Conservation (phyloP, 208 protist genomes). For the Entamoeba histolytica region DNA sequence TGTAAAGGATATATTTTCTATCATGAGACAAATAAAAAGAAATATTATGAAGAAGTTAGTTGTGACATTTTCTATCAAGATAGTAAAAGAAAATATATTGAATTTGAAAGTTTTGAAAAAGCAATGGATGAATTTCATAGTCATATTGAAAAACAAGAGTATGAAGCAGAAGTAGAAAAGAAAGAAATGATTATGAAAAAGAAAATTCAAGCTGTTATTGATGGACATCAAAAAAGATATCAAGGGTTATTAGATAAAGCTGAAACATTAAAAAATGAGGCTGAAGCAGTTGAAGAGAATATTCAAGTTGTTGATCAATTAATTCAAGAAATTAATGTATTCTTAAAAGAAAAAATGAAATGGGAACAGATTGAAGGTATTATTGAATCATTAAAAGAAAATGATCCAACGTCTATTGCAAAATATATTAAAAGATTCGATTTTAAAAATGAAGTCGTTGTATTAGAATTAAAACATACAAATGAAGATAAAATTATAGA, state of each 20-base stretch:
- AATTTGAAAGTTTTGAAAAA: background rate
- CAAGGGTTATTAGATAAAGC: background rate
- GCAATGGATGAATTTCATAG: background rate
- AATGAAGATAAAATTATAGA: background rate
- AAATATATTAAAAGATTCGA: background rate
- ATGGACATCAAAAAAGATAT: background rate
- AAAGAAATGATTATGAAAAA: background rate
- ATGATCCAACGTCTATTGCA: background rate
- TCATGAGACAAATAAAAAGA: too few relatives aligned
- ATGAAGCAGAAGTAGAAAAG: background rate
- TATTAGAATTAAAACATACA: background rate
- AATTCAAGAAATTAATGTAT: background rate
- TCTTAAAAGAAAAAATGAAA: background rate
- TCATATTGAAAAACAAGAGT: background rate
- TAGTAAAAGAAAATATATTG: background rate
- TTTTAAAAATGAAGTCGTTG: background rate
- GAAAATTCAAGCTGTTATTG: background rate
- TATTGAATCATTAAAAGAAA: background rate
- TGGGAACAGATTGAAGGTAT: background rate
- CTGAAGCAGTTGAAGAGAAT: background rate
- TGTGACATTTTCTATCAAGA: background rate
- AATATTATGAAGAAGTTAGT: too few relatives aligned
- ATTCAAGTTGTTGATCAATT: background rate
- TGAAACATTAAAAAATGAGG: background rate
- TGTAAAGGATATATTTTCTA: too few relatives aligned